Base-by-base conservation (phyloP, 1,284 basidiomycete genomes). In the Rhodotorula sp. region DNA sequence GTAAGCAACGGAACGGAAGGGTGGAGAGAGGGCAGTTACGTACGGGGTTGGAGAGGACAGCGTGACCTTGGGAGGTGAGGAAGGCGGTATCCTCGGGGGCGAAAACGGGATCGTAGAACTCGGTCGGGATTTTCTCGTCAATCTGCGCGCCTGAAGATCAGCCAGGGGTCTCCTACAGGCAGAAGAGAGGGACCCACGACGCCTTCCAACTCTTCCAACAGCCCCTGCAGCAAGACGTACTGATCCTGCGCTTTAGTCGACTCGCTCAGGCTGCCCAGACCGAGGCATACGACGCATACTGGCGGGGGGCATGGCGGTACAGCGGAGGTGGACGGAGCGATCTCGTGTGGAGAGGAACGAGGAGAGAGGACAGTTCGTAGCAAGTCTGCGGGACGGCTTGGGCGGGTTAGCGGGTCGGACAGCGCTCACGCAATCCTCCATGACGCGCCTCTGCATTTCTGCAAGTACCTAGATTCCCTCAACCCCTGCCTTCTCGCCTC, bases 161-260 rank as follows among this genome's bases (percentile, higher is more conserved):
- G 24, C n/a, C 24, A n/a, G 29, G 22, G n/a, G 27, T 48, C 22
- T 4, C 20, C 8, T 2, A 2, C 8, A 11, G 7, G n/a, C 4
- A 30, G 7, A 13, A 13, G 19, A 30, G n/a, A 29, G 27, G 24
- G 51, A 30, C 53, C 34, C 48, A 73, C 71, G 3, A 36, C 24
- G 0, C n/a, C 29, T 8, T 52, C 24, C 36, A 75, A 34, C 52
- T 73, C 74, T 7, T 62, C 55, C 20, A 66, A 11, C 27, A 75
- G 49, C 7, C 34, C 67, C 27, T 68, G 49, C 2, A 74, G 49
- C 6, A 75, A 29, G 8, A 74, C 13, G 56, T 65, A 73, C 54
- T 75, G 74, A 13, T 75, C 74, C 30, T 75, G 74, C n/a, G 69
- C 63, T 34, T 75, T 74, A 30, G 49, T 62, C 49, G 69, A 71